A percentile compares a stretch with the other conserved stretches of the same genome.
phyloP scores from a whole-genome alignment of 1,284 basidiomycete species.

The Austroboletus niveus region DNA sequence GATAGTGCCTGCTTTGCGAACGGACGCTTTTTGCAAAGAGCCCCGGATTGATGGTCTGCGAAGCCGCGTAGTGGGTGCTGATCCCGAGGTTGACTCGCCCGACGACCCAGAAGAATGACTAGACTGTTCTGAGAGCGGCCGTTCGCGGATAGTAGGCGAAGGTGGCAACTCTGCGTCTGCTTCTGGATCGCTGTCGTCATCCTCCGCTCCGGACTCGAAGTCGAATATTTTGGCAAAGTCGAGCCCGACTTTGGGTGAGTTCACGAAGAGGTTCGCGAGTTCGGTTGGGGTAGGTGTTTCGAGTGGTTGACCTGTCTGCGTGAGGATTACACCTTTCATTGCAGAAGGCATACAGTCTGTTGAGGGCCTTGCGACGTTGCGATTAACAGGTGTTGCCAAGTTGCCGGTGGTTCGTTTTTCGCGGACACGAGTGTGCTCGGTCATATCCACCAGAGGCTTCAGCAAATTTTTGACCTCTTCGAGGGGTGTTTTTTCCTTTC shows the following conservation, averaged over 20 bases:
- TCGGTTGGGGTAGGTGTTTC: conserved; percentile 66
- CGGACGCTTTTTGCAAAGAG: conserved; percentile 16
- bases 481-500: conserved; percentile 57
- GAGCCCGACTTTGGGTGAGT: conserved; percentile 63
- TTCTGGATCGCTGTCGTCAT: conserved; percentile 26
- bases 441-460: conserved; percentile 47
- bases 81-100: conserved; percentile 14
- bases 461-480: conserved; percentile 74
- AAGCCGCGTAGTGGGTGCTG: conserved; percentile 20
- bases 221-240: conserved; percentile 77
- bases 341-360: conserved; percentile 51
- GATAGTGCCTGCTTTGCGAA: conserved; percentile 17
- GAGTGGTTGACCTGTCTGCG: conserved; percentile 67
- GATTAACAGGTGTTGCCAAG: conserved; percentile 40
- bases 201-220: conserved; percentile 37
- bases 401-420: conserved; percentile 26
- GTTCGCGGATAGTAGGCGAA: conserved; percentile 34
- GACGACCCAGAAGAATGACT: conserved; percentile 28
- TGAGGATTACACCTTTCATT: conserved; percentile 80
- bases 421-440: conserved; percentile 26
- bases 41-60: conserved; percentile 34
- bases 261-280: conserved; percentile 60
- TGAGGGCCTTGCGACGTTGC: conserved; percentile 32
- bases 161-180: conserved; percentile 20
- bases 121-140: conserved; percentile 22